A percentile compares a stretch with the other conserved stretches of the same genome.
Evolutionary conservation across 2,329 filamentous ascomycete genomes (phyloP).

Genomic region (Dothistroma septosporum): DNA sequence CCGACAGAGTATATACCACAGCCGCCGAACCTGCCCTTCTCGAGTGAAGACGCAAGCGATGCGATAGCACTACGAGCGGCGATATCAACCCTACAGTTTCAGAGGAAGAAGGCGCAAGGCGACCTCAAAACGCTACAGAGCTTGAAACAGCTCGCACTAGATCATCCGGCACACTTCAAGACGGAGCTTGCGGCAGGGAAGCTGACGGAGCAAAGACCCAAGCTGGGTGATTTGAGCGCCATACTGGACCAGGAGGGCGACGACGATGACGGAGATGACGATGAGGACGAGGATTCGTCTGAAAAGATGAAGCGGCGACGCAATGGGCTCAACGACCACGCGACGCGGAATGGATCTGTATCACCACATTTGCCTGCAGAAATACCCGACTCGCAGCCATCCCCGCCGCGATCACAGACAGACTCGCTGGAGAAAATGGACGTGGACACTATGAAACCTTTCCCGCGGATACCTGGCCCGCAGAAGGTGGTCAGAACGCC

Average conservation of each 20-base stretch:
- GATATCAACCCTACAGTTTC: slow-evolving; percentile 80
- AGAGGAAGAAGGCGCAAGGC: slow-evolving; percentile 69
- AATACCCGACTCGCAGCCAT: slow-evolving; percentile 25
- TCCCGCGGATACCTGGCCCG: slow-evolving; percentile 66
- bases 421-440: background rate
- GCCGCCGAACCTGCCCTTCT: slow-evolving; percentile 45
- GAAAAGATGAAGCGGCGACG: background rate
- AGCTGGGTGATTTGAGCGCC: slow-evolving; percentile 32
- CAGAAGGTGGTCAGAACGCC: slow-evolving; percentile 83
- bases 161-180: slow-evolving; percentile 68
- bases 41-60: slow-evolving; percentile 65
- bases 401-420: background rate
- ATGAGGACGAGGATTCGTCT: slow-evolving; percentile 27
- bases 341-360: background rate
- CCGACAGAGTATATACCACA: slow-evolving; percentile 38
- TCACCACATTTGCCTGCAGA: slow-evolving; percentile 9
- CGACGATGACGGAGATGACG: slow-evolving; percentile 29
- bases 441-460: slow-evolving; percentile 34
- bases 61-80: slow-evolving; percentile 81
- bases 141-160: slow-evolving; percentile 66
- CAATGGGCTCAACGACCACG: background rate
- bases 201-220: slow-evolving; percentile 33
- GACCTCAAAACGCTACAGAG: slow-evolving; percentile 69
- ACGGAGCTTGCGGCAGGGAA: slow-evolving; percentile 62
- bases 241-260: slow-evolving; percentile 35